A percentile compares a stretch with the other conserved stretches of the same genome.
These are phyloP conservation scores for Ophiocordyceps camponoti-floridani DNA, from an alignment of 2,329 filamentous ascomycete genomes.

Conservation along the genomic window DNA sequence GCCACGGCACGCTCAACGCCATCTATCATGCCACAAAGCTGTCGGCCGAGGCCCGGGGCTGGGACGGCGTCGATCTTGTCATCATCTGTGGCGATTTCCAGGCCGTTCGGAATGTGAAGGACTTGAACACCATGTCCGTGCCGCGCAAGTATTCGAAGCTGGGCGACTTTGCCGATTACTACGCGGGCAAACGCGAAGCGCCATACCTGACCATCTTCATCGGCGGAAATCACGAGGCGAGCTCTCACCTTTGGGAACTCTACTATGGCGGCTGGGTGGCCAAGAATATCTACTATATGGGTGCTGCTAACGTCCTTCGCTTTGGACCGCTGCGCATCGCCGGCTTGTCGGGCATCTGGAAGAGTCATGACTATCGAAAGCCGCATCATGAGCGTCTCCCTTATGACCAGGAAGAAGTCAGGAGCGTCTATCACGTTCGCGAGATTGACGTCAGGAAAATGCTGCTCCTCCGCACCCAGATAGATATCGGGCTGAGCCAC, in stretches of 20 bases:
- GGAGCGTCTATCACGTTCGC: constrained; percentile 74
- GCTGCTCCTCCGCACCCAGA: constrained; percentile 64
- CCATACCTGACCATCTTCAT: constrained; percentile 88
- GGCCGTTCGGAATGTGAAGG: constrained; percentile 72
- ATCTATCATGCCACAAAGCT: constrained; percentile 69
- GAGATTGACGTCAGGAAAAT: constrained; percentile 86
- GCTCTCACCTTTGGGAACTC: constrained; percentile 76
- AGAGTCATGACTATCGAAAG: constrained; percentile 71
- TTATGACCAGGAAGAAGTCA: constrained; percentile 59
- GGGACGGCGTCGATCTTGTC: constrained; percentile 70
- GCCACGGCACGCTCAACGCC: constrained; percentile 78
- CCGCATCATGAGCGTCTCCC: constrained; percentile 74
- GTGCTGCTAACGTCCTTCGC: constrained; percentile 74
- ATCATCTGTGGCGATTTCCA: constrained; percentile 97
- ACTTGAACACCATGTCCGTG: constrained; percentile 78
- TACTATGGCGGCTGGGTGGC: constrained; percentile 96
- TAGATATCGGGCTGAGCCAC: constrained; percentile 84
- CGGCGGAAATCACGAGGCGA: constrained; percentile 89
- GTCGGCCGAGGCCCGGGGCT: constrained; percentile 51
- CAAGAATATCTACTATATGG: constrained; percentile 93
- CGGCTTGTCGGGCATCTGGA: constrained; percentile 88
- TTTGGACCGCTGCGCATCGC: constrained; percentile 76
- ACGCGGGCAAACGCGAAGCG: constrained; percentile 57
- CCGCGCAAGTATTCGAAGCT: constrained; percentile 75
- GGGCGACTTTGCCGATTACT: constrained; percentile 90